Base-by-base conservation (phyloP, 2,329 filamentous ascomycete genomes). In the Nothomitra cinnamomea region DNA sequence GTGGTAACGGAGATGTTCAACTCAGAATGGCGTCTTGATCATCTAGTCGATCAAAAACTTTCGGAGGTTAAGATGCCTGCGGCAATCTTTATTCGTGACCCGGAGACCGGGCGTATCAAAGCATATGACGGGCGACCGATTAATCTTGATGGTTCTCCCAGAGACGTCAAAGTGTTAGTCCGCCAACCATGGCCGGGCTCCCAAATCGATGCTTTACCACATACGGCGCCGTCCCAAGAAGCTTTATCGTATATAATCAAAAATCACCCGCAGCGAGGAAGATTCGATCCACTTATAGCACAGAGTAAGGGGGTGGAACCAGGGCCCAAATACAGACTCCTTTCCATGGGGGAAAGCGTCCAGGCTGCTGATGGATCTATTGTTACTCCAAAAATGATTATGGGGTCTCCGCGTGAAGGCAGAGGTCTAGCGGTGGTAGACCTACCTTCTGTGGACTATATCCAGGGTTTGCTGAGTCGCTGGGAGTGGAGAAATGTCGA, bases 171-270 rank as follows among this genome's bases (percentile, higher is more conserved):
- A 3, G 87, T 94, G 0, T 69, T 49, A 49, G 79, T 87, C 3
- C 78, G 86, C 13, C 77, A 78, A 58, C 86, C 87, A 1, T 94
- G 87, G 87, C 87, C 87, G 10, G 85, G 78, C 15, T 78, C 83
- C 3, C 66, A 74, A 54, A 69, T 88, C 10, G 64, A 75, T 15
- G 68, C 66, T 13, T 73, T 96, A 1, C 92, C 92, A 0, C 72
- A 72, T 0, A 85, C 86, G 0, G 69, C 72, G 19, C 83, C 82
- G 3, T 78, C 78, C 0, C 70, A 72, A 25, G 79, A 82, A 48
- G 82, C 87, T 4, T 71, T 95, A 60, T 94, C 84, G 55, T 98
- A 98, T 66, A 82, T 98, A 55, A 76, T 94, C 63, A 85, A 87
- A 60, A 80, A 79, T 53, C 79, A 87, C 57, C 73, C 81, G 38